Conservation (phyloP, 1,139 yeast genomes). For the Barnettozyma hawaiiensis region DNA sequence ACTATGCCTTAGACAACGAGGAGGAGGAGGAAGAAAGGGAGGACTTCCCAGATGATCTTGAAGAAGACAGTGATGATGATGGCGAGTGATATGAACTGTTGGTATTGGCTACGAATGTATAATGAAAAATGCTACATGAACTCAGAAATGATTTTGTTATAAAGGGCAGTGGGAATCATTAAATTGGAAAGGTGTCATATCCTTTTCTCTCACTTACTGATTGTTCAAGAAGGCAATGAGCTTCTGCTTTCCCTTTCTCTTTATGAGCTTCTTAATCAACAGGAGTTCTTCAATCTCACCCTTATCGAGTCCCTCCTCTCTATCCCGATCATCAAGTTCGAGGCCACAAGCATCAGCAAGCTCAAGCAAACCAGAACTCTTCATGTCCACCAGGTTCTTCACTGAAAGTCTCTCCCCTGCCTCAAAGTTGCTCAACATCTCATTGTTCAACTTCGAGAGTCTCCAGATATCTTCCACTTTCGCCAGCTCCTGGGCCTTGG, state of each 20-base stretch:
- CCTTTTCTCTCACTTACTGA: neutral
- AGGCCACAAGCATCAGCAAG: conserved; percentile 25
- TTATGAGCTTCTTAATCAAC: conserved; percentile 55
- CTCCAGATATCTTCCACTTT: conserved; percentile 24
- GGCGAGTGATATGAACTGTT: neutral
- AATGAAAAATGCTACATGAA: neutral
- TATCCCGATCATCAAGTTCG: conserved; percentile 5
- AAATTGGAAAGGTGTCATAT: too few relatives aligned
- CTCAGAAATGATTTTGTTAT: neutral
- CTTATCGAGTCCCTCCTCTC: conserved; percentile 15
- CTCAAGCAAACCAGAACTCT: conserved; percentile 33
- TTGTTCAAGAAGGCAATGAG: conserved; percentile 48
- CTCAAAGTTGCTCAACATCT: conserved; percentile 30
- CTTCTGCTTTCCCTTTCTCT: conserved; percentile 63
- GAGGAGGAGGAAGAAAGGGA: conserved; percentile 21
- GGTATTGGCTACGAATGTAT: neutral
- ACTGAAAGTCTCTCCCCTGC: conserved; percentile 25
- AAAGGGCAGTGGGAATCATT: too few relatives aligned
- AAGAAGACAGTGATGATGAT: conserved; percentile 5
- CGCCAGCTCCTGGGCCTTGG: conserved; percentile 22
- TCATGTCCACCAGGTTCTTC: conserved; percentile 27
- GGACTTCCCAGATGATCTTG: conserved; percentile 15
- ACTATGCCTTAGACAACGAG: conserved; percentile 35
- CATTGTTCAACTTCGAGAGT: conserved; percentile 26
- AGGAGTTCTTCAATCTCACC: conserved; percentile 39